Evolutionary conservation across 352 stramenopile genomes (phyloP).

Genomic region (Sclerospora graminicola): DNA sequence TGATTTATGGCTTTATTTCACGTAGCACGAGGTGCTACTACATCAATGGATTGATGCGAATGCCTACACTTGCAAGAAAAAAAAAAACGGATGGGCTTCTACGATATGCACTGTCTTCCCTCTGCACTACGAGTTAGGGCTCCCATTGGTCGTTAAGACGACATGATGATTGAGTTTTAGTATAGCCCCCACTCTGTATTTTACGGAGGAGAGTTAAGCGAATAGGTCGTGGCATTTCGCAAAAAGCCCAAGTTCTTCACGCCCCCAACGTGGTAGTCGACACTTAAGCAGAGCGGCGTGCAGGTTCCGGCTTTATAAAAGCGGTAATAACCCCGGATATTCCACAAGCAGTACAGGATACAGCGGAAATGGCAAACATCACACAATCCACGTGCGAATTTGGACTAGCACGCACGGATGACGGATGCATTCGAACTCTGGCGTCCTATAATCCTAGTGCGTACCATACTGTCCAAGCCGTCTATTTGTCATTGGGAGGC

Average conservation of each 20-base stretch:
- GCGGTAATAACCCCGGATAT: too few relatives aligned
- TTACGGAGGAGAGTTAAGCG: too few relatives aligned
- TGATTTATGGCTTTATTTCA: too few relatives aligned
- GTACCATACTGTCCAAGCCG: slow-evolving; percentile 22
- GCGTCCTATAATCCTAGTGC: slow-evolving; percentile 17
- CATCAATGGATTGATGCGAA: too few relatives aligned
- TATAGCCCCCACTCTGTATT: too few relatives aligned
- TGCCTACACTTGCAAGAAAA: too few relatives aligned
- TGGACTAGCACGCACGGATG: slow-evolving; percentile 16
- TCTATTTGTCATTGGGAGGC: slow-evolving; percentile 21
- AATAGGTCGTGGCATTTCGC: slow-evolving; percentile 12
- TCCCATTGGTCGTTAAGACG: slow-evolving; percentile 9
- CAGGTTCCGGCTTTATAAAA: too few relatives aligned
- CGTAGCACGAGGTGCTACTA: too few relatives aligned
- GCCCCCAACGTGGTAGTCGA: too few relatives aligned
- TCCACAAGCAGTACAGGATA: too few relatives aligned
- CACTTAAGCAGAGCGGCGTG: background rate
- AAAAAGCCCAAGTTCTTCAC: slow-evolving; percentile 13
- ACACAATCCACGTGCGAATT: slow-evolving; percentile 28
- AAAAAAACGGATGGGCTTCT: background rate
- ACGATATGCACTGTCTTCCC: background rate
- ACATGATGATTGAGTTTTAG: slow-evolving; percentile 4
- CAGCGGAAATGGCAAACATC: slow-evolving; percentile 21
- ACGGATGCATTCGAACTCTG: slow-evolving; percentile 24
- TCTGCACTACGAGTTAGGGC: too few relatives aligned